phyloP scores from a whole-genome alignment of 1,284 basidiomycete genomes.

The Sporisorium reilianum region DNA sequence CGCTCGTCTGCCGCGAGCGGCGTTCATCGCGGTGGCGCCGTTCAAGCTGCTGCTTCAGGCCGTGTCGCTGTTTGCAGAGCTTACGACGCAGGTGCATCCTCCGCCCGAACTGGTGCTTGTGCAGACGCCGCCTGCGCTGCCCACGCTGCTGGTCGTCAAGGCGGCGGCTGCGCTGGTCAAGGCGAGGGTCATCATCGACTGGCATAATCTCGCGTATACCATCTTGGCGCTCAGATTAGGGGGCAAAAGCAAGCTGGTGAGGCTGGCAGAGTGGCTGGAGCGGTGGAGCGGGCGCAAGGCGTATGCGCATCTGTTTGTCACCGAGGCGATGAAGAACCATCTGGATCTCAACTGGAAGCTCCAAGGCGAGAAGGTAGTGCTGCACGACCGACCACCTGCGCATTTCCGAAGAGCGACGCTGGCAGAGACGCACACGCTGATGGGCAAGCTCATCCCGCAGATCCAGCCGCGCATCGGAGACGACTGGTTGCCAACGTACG shows the following conservation, averaged over 20 bases:
- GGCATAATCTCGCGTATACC: slow-evolving; percentile 97
- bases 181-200: slow-evolving; percentile 92
- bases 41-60: slow-evolving; percentile 76
- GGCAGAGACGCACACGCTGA: slow-evolving; percentile 46
- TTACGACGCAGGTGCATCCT: slow-evolving; percentile 73
- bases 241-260: slow-evolving; percentile 77
- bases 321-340: slow-evolving; percentile 82
- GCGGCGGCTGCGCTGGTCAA: slow-evolving; percentile 77
- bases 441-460: slow-evolving; percentile 25
- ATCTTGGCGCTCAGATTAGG: slow-evolving; percentile 88
- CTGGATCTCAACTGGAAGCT: slow-evolving; percentile 80
- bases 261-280: slow-evolving; percentile 70
- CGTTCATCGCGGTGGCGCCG: slow-evolving; percentile 82
- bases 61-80: slow-evolving; percentile 52
- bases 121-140: slow-evolving; percentile 96
- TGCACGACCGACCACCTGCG: slow-evolving; percentile 53
- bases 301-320: slow-evolving; percentile 93
- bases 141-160: slow-evolving; percentile 88
- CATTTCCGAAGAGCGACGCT: slow-evolving; percentile 23
- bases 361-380: slow-evolving; percentile 73
- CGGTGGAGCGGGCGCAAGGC: slow-evolving; percentile 72
- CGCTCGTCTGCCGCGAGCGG: slow-evolving; percentile 72
- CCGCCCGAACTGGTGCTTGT: slow-evolving; percentile 89
- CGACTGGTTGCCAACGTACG: slow-evolving; percentile 34
- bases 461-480: slow-evolving; percentile 31